phyloP scores from a whole-genome alignment of 768 basidiomycete species.

The Rhodotorula diobovata region DNA sequence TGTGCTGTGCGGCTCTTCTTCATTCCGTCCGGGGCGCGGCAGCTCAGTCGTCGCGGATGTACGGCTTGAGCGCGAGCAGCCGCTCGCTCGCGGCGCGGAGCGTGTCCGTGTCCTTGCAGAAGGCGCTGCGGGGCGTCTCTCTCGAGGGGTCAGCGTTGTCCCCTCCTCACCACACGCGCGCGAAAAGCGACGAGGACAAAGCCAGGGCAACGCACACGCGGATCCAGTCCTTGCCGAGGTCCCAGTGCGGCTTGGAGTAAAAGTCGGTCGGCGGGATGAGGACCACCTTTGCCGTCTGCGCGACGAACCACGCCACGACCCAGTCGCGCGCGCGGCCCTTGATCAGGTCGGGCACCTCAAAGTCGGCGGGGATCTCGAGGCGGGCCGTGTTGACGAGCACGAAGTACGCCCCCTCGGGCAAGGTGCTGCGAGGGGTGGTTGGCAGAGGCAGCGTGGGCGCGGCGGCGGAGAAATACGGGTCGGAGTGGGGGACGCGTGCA shows the following conservation, averaged over 20 bases:
- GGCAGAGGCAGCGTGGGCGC: no score
- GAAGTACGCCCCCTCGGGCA: conserved; percentile 89
- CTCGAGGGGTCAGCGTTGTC: no score
- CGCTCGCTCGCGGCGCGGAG: conserved; percentile 74
- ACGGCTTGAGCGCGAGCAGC: conserved; percentile 69
- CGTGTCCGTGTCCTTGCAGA: conserved; percentile 91
- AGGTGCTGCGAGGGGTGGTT: conserved; percentile 69
- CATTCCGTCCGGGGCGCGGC: no score
- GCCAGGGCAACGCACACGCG: conserved; percentile 22
- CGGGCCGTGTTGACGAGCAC: conserved; percentile 58
- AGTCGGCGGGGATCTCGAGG: conserved; percentile 47
- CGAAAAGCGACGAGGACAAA: not conserved
- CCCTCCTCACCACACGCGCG: conserved; percentile 43
- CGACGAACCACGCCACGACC: conserved; percentile 43
- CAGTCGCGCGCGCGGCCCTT: conserved; percentile 50
- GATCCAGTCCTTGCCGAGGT: conserved; percentile 32
- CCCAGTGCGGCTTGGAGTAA: conserved; percentile 32
- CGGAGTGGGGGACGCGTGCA: no score
- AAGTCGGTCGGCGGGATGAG: conserved; percentile 42
- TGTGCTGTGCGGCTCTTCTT: no score
- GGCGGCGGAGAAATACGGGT: no score
- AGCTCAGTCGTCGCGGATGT: conserved; percentile 47
- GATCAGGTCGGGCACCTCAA: conserved; percentile 44
- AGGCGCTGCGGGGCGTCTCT: conserved; percentile 71
- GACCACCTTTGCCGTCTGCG: conserved; percentile 30